These are phyloP conservation scores for Amoebophrya sp. DNA, from an alignment of 169 alveolate genomes.

Conservation along the genomic window DNA sequence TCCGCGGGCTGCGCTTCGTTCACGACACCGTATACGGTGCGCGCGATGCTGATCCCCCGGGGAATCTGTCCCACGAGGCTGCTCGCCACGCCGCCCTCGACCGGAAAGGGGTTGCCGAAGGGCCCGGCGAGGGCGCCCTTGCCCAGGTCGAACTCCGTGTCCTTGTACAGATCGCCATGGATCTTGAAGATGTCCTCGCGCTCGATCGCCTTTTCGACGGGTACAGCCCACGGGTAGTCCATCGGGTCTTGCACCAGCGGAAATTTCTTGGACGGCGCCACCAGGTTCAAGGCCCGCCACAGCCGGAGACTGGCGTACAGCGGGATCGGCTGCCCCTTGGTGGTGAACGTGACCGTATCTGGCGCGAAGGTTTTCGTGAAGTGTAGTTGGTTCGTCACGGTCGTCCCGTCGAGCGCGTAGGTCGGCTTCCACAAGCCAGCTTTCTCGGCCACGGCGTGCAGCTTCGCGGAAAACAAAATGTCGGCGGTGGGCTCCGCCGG, in stretches of 20 bases:
- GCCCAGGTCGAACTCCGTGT: slow-evolving; percentile 34
- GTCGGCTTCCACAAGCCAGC: background rate
- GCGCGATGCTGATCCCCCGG: slow-evolving; percentile 26
- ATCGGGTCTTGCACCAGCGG: background rate
- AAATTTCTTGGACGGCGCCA: background rate
- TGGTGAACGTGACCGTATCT: background rate
- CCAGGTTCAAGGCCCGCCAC: slow-evolving; percentile 29
- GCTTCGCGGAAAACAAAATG: background rate
- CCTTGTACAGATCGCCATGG: slow-evolving; percentile 30
- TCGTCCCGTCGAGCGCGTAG: background rate
- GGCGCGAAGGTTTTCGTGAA: slow-evolving; percentile 2
- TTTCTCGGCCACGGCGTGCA: slow-evolving; percentile 6
- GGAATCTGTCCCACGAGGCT: slow-evolving; percentile 31
- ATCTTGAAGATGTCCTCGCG: background rate
- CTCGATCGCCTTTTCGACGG: background rate
- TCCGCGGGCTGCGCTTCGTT: background rate
- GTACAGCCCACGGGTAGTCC: background rate
- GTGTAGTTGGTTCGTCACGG: background rate
- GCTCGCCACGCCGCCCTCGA: slow-evolving; percentile 30
- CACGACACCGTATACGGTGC: slow-evolving; percentile 23
- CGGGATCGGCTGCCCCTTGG: slow-evolving; percentile 27
- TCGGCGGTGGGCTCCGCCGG: slow-evolving; percentile 33
- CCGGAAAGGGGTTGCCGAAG: slow-evolving; percentile 31
- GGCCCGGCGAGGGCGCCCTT: slow-evolving; percentile 36
- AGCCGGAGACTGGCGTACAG: slow-evolving; percentile 26